Evolutionary conservation across 768 basidiomycete species (phyloP), one percentile per base, ranked within the genome.

Genomic region (Naganishia randhawae): DNA sequence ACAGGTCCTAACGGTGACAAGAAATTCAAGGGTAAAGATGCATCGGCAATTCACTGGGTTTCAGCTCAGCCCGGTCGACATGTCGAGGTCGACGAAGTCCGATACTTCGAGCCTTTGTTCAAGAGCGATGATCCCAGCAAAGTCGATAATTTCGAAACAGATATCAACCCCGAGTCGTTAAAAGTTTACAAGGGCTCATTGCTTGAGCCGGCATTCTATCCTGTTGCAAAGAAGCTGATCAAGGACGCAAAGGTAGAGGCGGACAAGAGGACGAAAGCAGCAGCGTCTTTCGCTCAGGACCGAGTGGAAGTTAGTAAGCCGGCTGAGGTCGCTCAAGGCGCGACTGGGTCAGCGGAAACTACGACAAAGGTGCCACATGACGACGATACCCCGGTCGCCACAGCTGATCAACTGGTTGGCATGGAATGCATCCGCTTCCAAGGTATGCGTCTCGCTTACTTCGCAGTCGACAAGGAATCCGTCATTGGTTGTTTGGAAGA

Each of bases 381-480:
- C 35, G 73, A 75, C 33, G 79, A 78, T 51, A 89, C 86, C 31
- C 92, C 90, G 0, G 84, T 85, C 55, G 87, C 88, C 25, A 90
- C 87, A 7, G 86, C 84, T 62, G 88, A 87, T 65, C 90, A 91
- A 78, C 83, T 95, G 45, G 85, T 91, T 51, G 95, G 90, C 31
- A 89, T 89, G 78, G 96, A 98, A 80, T 91, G 89, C 76, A 85
- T 98, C 65, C 85, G 96, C 42, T 98, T 99, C 87, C 96, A 99
- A 81, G 96, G 93, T 9, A 83, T 97, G 75, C 87, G 96, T 11
- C 88, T 97, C 53, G 96, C 89, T 2, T 99, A 97, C 82, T 98
- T 99, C 76, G 85, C 91, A 22, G 82, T 98, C 31, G 96, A 99
- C 78, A 89, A 87, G 79, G 94, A 97, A 74, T 83, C 92, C 41